These are phyloP conservation scores for Rhizopus sp. DNA, from an alignment of 371 early-diverging fungal genomes.

Conservation along the genomic window DNA sequence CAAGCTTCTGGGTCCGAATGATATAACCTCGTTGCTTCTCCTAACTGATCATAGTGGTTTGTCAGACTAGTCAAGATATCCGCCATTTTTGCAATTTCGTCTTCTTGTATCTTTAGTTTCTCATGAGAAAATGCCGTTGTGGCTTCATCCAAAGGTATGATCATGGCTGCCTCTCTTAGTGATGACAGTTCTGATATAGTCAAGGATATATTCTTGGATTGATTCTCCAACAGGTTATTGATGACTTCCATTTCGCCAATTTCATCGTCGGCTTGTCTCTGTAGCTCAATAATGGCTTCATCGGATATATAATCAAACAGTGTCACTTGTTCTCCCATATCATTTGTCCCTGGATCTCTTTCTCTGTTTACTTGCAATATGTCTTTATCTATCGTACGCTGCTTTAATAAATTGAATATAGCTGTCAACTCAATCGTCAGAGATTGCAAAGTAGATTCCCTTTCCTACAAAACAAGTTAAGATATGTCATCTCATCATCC, in stretches of 20 bases:
- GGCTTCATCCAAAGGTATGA: conserved; percentile 31
- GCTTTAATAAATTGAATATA: conserved; percentile 39
- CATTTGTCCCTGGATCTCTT: neutral
- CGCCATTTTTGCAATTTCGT: conserved; percentile 47
- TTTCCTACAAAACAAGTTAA: conserved; percentile 25
- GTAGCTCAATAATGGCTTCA: conserved; percentile 47
- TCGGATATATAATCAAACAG: conserved; percentile 53
- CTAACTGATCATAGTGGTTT: conserved; percentile 51
- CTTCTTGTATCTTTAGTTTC: conserved; percentile 41
- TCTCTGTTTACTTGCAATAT: conserved; percentile 38
- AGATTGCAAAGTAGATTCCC: conserved; percentile 34
- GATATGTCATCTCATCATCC: neutral
- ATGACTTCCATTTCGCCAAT: conserved; percentile 47
- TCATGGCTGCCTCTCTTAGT: conserved; percentile 25
- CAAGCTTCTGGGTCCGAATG: conserved; percentile 39
- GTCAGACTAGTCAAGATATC: conserved; percentile 49
- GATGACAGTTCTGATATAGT: conserved; percentile 30
- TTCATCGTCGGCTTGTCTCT: conserved; percentile 47
- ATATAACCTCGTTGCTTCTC: conserved; percentile 46
- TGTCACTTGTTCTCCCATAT: conserved; percentile 13
- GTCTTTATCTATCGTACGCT: conserved; percentile 35
- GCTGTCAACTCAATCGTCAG: conserved; percentile 41
- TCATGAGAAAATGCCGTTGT: conserved; percentile 29
- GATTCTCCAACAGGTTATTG: conserved; percentile 16
- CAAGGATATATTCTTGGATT: conserved; percentile 27